These are phyloP conservation scores for Citrus reticulata DNA, from an alignment of 345 rosid species.

Conservation along the genomic window DNA sequence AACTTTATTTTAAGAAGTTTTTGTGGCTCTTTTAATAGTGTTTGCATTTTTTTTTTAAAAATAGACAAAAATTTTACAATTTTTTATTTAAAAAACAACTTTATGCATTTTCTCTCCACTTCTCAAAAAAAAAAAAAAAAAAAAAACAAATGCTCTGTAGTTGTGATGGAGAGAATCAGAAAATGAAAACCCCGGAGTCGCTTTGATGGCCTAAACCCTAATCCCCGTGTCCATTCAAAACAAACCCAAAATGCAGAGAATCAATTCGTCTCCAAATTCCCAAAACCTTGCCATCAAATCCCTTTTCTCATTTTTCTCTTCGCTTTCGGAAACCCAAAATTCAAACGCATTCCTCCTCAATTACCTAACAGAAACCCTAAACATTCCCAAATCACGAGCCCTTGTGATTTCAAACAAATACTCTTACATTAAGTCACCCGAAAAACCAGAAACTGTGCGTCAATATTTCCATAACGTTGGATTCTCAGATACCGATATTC, in stretches of 20 bases:
- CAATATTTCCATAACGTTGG: conserved; percentile 13
- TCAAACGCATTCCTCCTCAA: background rate
- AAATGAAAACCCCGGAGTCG: too few relatives aligned
- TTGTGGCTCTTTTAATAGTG: too few relatives aligned
- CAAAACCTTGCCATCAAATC: background rate
- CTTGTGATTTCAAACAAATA: background rate
- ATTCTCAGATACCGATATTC: conserved; percentile 23
- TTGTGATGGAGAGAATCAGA: too few relatives aligned
- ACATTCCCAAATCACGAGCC: conserved; percentile 15
- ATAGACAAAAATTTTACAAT: too few relatives aligned
- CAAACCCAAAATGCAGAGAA: background rate
- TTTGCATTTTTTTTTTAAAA: too few relatives aligned
- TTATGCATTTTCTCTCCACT: too few relatives aligned
- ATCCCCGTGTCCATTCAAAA: background rate
- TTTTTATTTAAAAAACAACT: too few relatives aligned
- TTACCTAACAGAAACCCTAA: conserved; percentile 6
- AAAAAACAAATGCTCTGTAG: too few relatives aligned
- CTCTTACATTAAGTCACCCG: conserved; percentile 11
- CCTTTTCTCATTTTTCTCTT: conserved; percentile 21
- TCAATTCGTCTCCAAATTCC: background rate
- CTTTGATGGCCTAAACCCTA: background rate
- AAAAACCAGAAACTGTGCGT: conserved; percentile 18
- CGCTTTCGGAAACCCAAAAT: background rate
- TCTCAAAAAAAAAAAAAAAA: too few relatives aligned
- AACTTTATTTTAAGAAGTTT: too few relatives aligned